Evolutionary conservation across 2,329 filamentous ascomycete genomes (phyloP).

Genomic region (Kalmusia sp.): DNA sequence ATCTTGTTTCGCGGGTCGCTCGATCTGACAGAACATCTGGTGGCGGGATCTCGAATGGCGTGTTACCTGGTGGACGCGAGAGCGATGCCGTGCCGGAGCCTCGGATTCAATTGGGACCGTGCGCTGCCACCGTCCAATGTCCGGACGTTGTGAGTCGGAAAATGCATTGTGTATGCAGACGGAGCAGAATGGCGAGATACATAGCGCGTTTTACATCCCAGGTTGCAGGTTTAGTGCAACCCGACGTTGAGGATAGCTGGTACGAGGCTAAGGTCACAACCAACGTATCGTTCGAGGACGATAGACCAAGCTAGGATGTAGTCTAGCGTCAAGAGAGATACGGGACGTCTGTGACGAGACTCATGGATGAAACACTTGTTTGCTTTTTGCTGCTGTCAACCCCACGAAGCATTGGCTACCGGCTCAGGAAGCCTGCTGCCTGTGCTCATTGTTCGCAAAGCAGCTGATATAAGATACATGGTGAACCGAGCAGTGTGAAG

Average conservation of each 20-base stretch:
- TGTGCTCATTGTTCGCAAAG: neutral
- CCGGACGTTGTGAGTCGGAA: neutral
- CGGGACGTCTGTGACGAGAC: neutral
- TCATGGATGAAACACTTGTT: neutral
- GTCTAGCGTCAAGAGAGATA: too few species aligned
- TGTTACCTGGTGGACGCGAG: neutral
- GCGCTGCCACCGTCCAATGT: neutral
- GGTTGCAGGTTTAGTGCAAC: neutral
- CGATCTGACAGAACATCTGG: conserved; percentile 1
- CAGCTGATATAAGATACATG: conserved; percentile 1
- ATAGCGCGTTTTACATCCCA: neutral
- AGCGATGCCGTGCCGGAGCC: conserved; percentile 1
- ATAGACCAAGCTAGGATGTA: too few species aligned
- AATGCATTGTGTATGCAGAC: neutral
- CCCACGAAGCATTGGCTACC: neutral
- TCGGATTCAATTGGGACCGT: neutral
- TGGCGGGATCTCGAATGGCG: neutral
- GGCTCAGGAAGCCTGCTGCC: neutral
- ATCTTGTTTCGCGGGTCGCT: conserved; percentile 2
- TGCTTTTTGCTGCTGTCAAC: conserved; percentile 1
- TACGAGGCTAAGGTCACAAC: neutral
- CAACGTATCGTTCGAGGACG: too few species aligned
- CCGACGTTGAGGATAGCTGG: neutral
- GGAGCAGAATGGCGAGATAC: neutral
- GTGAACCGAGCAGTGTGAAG: neutral